Conservation (phyloP, 2,329 filamentous ascomycete species). For the Neurospora sp. region DNA sequence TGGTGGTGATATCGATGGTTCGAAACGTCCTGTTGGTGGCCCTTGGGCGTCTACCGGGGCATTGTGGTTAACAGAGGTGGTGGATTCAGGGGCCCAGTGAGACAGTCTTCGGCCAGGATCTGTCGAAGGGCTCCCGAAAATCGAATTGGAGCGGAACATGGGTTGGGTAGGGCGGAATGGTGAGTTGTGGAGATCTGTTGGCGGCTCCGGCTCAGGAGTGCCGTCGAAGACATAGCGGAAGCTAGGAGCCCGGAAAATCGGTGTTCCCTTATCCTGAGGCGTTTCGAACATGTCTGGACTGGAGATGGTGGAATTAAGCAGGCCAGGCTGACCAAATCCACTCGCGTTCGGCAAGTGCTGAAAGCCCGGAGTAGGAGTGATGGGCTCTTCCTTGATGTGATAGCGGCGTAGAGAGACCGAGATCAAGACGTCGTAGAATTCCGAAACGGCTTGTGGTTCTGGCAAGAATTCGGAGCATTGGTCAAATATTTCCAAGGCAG, state of each 20-base stretch:
- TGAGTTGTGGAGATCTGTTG: background rate
- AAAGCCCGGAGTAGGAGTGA: slow-evolving; percentile 20
- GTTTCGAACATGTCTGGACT: background rate
- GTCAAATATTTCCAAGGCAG: slow-evolving; percentile 68
- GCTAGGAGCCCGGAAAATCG: slow-evolving; percentile 31
- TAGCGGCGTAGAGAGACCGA: slow-evolving; percentile 83
- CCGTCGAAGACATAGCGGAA: slow-evolving; percentile 51
- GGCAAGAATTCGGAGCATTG: slow-evolving; percentile 85
- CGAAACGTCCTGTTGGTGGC: background rate
- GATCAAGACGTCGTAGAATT: slow-evolving; percentile 79
- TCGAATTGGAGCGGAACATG: slow-evolving; percentile 55
- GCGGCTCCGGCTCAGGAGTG: slow-evolving; percentile 35
- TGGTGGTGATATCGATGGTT: slow-evolving; percentile 15
- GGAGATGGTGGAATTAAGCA: slow-evolving; percentile 7
- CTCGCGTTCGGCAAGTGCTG: background rate
- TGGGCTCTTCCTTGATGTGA: slow-evolving; percentile 43
- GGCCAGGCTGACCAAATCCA: slow-evolving; percentile 7
- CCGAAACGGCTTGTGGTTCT: slow-evolving; percentile 71
- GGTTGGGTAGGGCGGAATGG: slow-evolving; percentile 30
- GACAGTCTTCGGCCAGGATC: slow-evolving; percentile 50
- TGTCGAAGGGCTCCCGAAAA: slow-evolving; percentile 49
- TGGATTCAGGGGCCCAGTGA: slow-evolving; percentile 52
- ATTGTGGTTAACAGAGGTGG: slow-evolving; percentile 7
- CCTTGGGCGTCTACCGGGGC: background rate
- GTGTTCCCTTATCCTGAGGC: background rate